A percentile compares a stretch with the other conserved stretches of the same genome.
Evolutionary conservation across 257 asterid species (phyloP).

Genomic region (Salvia rosmarinus): DNA sequence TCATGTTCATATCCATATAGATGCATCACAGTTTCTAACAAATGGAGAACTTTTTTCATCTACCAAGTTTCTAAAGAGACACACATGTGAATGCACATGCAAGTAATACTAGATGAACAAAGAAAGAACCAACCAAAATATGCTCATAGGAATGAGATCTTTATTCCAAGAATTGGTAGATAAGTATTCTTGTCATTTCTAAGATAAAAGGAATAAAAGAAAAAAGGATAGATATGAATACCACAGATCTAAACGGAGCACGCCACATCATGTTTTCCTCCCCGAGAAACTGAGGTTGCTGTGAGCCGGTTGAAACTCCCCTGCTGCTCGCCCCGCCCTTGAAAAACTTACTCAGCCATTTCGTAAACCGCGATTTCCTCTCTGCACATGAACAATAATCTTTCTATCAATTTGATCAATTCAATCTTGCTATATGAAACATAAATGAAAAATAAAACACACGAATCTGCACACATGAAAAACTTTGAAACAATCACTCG

Average conservation of each 20-base stretch:
- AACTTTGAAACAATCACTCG: background rate
- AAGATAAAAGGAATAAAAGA: constrained; percentile 11
- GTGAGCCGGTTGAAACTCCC: constrained; percentile 44
- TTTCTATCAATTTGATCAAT: constrained; percentile 17
- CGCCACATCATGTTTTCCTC: constrained; percentile 85
- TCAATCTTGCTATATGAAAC: constrained; percentile 19
- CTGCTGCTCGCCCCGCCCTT: constrained; percentile 58
- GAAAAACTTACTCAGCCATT: constrained; percentile 85
- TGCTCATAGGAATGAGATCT: constrained; percentile 26
- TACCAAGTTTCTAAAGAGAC: constrained; percentile 10
- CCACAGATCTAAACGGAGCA: constrained; percentile 72
- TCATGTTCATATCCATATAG: background rate
- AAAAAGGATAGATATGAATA: constrained; percentile 34
- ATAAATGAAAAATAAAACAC: background rate
- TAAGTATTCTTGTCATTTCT: constrained; percentile 20
- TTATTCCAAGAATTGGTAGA: constrained; percentile 33
- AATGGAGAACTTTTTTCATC: constrained; percentile 14
- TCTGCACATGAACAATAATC: constrained; percentile 63
- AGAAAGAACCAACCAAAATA: constrained; percentile 21
- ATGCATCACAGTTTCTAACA: constrained; percentile 14
- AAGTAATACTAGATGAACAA: constrained; percentile 6
- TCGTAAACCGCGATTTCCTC: constrained; percentile 85
- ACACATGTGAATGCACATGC: constrained; percentile 44
- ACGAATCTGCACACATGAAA: background rate
- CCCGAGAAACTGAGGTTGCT: constrained; percentile 72